Percentiles rank a stretch among this genome's conserved stretches.
phyloP scores from a whole-genome alignment of 2,329 filamentous ascomycete genomes.

The Colletotrichum scovillei region DNA sequence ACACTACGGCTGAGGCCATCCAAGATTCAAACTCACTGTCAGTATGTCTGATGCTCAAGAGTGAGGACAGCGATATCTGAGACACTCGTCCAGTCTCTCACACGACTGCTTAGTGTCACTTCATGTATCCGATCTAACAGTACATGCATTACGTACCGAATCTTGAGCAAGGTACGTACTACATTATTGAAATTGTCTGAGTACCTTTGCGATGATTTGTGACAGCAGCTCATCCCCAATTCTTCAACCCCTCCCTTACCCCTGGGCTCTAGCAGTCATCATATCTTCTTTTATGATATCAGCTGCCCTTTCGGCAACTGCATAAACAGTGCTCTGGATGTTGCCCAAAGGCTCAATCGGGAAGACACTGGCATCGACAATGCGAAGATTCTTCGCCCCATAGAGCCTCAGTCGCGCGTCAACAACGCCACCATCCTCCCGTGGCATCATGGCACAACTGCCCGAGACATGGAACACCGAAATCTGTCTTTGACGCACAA shows the following conservation, averaged over 20 bases:
- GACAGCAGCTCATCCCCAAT: neutral
- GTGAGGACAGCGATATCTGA: too few relatives aligned
- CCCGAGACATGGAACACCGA: conserved; percentile 60
- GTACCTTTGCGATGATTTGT: neutral
- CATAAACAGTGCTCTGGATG: conserved; percentile 44
- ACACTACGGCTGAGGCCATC: too few relatives aligned
- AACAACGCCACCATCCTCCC: conserved; percentile 57
- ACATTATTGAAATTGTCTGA: neutral
- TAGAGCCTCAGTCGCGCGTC: conserved; percentile 55
- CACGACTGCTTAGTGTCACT: too few relatives aligned
- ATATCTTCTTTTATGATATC: conserved; percentile 45
- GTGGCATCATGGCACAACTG: conserved; percentile 60
- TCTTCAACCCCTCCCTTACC: neutral
- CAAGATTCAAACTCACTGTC: too few relatives aligned
- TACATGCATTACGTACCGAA: too few relatives aligned
- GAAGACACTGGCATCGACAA: conserved; percentile 59
- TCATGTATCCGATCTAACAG: too few relatives aligned
- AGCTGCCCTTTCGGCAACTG: conserved; percentile 53
- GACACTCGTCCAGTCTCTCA: too few relatives aligned
- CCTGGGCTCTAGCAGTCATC: neutral
- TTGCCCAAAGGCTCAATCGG: conserved; percentile 54
- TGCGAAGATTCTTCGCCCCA: conserved; percentile 54
- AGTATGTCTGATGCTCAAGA: too few relatives aligned
- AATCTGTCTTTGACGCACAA: conserved; percentile 48
- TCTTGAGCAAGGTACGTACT: too few relatives aligned